These are phyloP conservation scores for Paramecium bursaria DNA, from an alignment of 73 alveolate genomes.

Conservation along the genomic window DNA sequence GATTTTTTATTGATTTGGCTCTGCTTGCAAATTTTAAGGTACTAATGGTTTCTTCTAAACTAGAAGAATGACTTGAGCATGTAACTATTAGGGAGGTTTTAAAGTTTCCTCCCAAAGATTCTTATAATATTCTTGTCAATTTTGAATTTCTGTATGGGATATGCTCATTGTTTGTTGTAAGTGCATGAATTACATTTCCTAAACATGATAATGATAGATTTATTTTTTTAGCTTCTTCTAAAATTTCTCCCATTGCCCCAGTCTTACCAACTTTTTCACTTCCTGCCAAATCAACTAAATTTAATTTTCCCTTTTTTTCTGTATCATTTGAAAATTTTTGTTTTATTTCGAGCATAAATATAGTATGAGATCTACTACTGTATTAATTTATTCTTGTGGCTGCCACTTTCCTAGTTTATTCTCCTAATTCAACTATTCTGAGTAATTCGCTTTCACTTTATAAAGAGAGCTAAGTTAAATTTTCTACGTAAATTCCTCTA, in stretches of 20 bases:
- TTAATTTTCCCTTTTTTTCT: constrained; percentile 85
- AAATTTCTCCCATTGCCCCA: constrained; percentile 89
- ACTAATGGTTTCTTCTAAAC: constrained; percentile 90
- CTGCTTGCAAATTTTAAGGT: constrained; percentile 93
- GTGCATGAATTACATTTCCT: constrained; percentile 94
- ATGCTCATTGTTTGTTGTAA: constrained; percentile 83
- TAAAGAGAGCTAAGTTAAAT: constrained; percentile 69
- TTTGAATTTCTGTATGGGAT: constrained; percentile 97
- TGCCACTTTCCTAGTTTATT: constrained; percentile 78
- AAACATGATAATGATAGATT: constrained; percentile 90
- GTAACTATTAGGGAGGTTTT: constrained; percentile 93
- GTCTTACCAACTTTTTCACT: constrained; percentile 92
- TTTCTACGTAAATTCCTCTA: constrained; percentile 87
- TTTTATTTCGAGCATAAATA: constrained; percentile 75
- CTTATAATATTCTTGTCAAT: constrained; percentile 94
- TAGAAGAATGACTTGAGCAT: constrained; percentile 88
- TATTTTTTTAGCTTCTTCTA: constrained; percentile 96
- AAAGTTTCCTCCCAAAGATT: constrained; percentile 96
- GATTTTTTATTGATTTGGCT: constrained; percentile 89
- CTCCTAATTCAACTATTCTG: constrained; percentile 76
- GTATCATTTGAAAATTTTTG: constrained; percentile 78
- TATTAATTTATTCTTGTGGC: constrained; percentile 77
- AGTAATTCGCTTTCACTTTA: constrained; percentile 73
- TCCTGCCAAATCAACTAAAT: constrained; percentile 96
- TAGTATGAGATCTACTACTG: constrained; percentile 82